Evolutionary conservation across 2,329 filamentous ascomycete genomes (phyloP).

Genomic region (Monilinia fructigena): DNA sequence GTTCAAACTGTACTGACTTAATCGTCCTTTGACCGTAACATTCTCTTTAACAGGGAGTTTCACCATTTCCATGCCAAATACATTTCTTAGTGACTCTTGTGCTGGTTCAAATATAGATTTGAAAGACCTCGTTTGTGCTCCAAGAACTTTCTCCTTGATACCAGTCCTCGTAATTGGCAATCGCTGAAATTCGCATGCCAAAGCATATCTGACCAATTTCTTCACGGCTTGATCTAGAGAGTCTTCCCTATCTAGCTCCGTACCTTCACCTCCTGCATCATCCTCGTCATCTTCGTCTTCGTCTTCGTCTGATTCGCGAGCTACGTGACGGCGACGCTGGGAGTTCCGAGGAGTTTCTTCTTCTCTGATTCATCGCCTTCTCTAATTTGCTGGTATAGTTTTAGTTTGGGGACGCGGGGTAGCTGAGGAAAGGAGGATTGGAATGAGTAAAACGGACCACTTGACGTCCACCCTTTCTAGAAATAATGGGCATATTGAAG

Average conservation of each 20-base stretch:
- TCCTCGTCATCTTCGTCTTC: slow-evolving; percentile 32
- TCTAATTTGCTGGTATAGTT: slow-evolving; percentile 27
- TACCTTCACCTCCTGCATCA: slow-evolving; percentile 25
- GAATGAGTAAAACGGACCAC: slow-evolving; percentile 7
- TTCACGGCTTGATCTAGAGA: slow-evolving; percentile 54
- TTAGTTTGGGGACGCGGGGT: slow-evolving; percentile 21
- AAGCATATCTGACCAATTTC: slow-evolving; percentile 66
- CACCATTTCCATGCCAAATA: slow-evolving; percentile 90
- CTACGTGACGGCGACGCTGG: slow-evolving; percentile 29
- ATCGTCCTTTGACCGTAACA: slow-evolving; percentile 74
- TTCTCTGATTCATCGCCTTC: slow-evolving; percentile 35
- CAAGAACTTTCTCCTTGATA: slow-evolving; percentile 55
- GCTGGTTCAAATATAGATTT: slow-evolving; percentile 73
- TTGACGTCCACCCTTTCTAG: slow-evolving; percentile 2
- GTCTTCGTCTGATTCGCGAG: slow-evolving; percentile 34
- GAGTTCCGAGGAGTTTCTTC: slow-evolving; percentile 33
- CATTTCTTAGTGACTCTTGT: slow-evolving; percentile 65
- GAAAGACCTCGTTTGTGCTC: slow-evolving; percentile 64
- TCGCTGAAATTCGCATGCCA: slow-evolving; percentile 65
- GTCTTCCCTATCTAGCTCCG: slow-evolving; percentile 32
- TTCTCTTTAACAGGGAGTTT: slow-evolving; percentile 82
- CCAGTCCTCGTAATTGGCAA: slow-evolving; percentile 59
- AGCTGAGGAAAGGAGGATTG: background rate
- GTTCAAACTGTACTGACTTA: slow-evolving; percentile 51
- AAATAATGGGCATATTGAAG: slow-evolving; percentile 3